Percentiles rank a stretch among this genome's conserved stretches.
phyloP scores from a whole-genome alignment of 441 rosid genomes.

The Populus tomentosa region DNA sequence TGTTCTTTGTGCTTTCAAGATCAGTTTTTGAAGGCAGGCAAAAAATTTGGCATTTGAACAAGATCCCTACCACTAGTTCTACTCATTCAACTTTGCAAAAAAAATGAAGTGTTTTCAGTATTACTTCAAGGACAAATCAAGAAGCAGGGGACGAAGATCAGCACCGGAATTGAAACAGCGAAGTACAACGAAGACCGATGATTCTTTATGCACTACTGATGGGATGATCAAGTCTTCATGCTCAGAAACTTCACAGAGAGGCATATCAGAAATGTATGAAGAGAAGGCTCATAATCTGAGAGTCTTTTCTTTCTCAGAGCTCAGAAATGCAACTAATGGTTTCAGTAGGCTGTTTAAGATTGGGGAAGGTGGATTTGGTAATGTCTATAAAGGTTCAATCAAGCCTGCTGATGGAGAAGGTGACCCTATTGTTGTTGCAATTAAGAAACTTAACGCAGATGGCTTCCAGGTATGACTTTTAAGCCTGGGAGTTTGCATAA shows the following conservation, averaged over 20 bases:
- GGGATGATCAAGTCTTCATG: constrained; percentile 43
- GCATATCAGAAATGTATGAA: constrained; percentile 54
- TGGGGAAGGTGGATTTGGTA: constrained; percentile 89
- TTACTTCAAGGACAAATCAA: constrained; percentile 48
- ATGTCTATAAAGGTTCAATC: constrained; percentile 62
- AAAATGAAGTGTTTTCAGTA: constrained; percentile 49
- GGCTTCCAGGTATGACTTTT: constrained; percentile 44
- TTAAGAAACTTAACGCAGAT: constrained; percentile 48
- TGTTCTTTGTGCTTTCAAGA: too few relatives aligned
- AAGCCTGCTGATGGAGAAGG: constrained; percentile 35
- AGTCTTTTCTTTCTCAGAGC: constrained; percentile 63
- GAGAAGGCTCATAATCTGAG: constrained; percentile 62
- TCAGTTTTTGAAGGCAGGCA: too few relatives aligned
- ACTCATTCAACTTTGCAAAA: neutral
- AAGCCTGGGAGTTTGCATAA: neutral
- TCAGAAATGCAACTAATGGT: constrained; percentile 54
- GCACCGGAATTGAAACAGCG: constrained; percentile 41
- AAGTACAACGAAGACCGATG: constrained; percentile 7
- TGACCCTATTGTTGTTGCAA: constrained; percentile 36
- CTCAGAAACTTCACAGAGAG: constrained; percentile 47
- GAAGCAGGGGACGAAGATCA: constrained; percentile 38
- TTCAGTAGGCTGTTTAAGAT: constrained; percentile 56
- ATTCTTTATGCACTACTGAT: constrained; percentile 20
- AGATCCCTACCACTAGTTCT: too few relatives aligned
- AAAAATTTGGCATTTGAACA: too few relatives aligned